These are phyloP conservation scores for Arthrinium phaeospermum DNA, from an alignment of 2,329 filamentous ascomycete genomes.

Conservation along the genomic window DNA sequence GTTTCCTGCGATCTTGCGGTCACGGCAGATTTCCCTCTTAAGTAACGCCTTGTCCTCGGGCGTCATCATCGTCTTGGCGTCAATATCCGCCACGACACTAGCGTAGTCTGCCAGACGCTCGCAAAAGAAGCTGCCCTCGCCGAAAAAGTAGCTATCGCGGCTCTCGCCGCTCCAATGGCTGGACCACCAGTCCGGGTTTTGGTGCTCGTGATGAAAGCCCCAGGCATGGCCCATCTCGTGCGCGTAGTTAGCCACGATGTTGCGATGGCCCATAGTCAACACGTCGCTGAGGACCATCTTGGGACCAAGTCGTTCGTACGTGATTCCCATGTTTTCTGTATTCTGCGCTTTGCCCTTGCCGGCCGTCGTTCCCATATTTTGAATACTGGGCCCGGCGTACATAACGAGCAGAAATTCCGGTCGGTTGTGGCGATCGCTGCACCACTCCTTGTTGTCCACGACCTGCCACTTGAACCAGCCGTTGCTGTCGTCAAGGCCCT, in stretches of 20 bases:
- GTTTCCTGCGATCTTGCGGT: slow-evolving; percentile 8
- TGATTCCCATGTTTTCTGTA: background rate
- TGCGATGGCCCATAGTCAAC: background rate
- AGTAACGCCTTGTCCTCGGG: background rate
- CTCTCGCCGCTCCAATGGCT: background rate
- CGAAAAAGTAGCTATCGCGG: slow-evolving; percentile 13
- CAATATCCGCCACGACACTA: background rate
- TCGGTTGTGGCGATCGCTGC: background rate
- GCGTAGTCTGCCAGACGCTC: slow-evolving; percentile 23
- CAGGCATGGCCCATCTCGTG: slow-evolving; percentile 38
- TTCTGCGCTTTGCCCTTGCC: background rate
- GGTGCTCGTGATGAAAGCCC: slow-evolving; percentile 37
- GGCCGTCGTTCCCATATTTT: background rate
- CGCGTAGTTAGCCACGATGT: slow-evolving; percentile 30
- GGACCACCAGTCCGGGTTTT: slow-evolving; percentile 34
- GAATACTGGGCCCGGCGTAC: background rate
- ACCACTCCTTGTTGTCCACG: background rate
- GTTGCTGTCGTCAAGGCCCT: slow-evolving; percentile 1
- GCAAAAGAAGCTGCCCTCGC: slow-evolving; percentile 25
- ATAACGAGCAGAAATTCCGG: background rate
- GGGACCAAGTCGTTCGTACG: background rate
- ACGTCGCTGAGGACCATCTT: background rate
- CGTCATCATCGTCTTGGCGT: background rate
- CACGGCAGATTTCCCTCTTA: slow-evolving; percentile 18
- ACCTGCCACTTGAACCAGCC: background rate